Percentiles rank a stretch among this genome's conserved stretches.
Conservation (phyloP, 2,329 filamentous ascomycete species). For the Colletotrichum eremochloae region DNA sequence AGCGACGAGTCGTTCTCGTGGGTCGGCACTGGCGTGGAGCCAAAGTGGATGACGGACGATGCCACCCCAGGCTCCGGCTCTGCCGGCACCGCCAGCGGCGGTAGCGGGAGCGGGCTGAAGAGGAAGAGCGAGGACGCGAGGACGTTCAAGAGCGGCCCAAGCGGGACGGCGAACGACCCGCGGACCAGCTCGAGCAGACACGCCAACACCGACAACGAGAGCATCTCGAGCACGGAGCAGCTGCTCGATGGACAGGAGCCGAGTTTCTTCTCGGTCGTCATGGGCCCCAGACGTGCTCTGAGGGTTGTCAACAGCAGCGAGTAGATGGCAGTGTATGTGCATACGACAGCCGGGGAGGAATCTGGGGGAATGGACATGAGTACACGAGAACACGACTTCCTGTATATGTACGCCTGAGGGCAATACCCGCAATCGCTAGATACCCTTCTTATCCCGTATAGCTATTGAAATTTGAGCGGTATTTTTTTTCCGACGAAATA, state of each 20-base stretch:
- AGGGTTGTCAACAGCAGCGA: slow-evolving; percentile 73
- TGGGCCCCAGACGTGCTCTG: slow-evolving; percentile 77
- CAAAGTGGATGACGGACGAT: slow-evolving; percentile 49
- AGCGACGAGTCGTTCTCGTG: slow-evolving; percentile 48
- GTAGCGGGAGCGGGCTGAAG: slow-evolving; percentile 40
- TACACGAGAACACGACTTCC: slow-evolving; percentile 29
- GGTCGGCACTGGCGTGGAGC: slow-evolving; percentile 50
- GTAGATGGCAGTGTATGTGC: neutral
- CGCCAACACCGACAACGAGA: slow-evolving; percentile 47
- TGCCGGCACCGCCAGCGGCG: slow-evolving; percentile 34
- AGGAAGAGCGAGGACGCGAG: slow-evolving; percentile 43
- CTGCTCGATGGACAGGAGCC: slow-evolving; percentile 74
- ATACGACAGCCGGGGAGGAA: neutral
- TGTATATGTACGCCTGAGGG: neutral
- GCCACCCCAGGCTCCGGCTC: slow-evolving; percentile 44
- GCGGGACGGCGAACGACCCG: slow-evolving; percentile 39
- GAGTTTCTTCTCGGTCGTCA: slow-evolving; percentile 77
- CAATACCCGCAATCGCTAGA: slow-evolving; percentile 33
- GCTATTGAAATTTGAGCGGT: neutral
- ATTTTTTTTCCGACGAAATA: neutral
- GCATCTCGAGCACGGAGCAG: slow-evolving; percentile 63
- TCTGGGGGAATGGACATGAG: neutral
- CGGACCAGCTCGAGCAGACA: slow-evolving; percentile 42
- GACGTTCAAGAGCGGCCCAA: slow-evolving; percentile 29
- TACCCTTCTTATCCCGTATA: slow-evolving; percentile 38